Evolutionary conservation across 148 eudicot species (phyloP).

Genomic region (Cornus kousa): DNA sequence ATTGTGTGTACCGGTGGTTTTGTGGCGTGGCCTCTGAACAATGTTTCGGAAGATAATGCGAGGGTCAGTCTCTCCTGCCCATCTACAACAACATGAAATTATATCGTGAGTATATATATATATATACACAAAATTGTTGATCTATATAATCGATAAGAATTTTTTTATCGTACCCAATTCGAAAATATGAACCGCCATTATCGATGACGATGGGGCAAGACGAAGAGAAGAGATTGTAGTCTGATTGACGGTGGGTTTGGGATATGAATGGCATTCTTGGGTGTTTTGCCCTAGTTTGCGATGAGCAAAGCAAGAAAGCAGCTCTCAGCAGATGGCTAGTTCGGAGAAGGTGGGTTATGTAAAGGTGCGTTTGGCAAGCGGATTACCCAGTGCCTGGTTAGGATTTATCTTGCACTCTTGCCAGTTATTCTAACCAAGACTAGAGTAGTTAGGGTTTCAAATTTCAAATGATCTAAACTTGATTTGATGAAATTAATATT

Average conservation of each 20-base stretch:
- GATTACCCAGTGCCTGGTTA: not conserved
- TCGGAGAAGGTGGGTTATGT: not conserved
- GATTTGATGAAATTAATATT: too few relatives aligned
- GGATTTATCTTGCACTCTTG: not conserved
- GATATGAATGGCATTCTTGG: slow-evolving; percentile 76
- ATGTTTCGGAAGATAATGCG: slow-evolving; percentile 89
- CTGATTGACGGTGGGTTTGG: slow-evolving; percentile 66
- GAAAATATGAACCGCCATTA: slow-evolving; percentile 92
- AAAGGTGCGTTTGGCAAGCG: not conserved
- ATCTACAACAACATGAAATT: slow-evolving; percentile 38
- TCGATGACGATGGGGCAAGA: slow-evolving; percentile 81
- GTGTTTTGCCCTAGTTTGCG: slow-evolving; percentile 18
- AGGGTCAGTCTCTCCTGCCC: slow-evolving; percentile 96
- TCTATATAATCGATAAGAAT: slow-evolving; percentile 21
- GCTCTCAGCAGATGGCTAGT: not conserved
- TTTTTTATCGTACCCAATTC: slow-evolving; percentile 62
- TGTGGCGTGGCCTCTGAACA: slow-evolving; percentile 96
- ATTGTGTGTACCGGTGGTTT: slow-evolving; percentile 57
- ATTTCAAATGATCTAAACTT: too few relatives aligned
- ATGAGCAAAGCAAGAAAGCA: not conserved
- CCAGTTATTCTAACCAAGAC: not conserved
- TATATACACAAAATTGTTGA: not conserved
- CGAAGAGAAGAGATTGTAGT: slow-evolving; percentile 64
- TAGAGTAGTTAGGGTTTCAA: too few relatives aligned
- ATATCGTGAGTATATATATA: not conserved